These are phyloP conservation scores for Pisolithus albus DNA, from an alignment of 768 basidiomycete species.

Conservation along the genomic window DNA sequence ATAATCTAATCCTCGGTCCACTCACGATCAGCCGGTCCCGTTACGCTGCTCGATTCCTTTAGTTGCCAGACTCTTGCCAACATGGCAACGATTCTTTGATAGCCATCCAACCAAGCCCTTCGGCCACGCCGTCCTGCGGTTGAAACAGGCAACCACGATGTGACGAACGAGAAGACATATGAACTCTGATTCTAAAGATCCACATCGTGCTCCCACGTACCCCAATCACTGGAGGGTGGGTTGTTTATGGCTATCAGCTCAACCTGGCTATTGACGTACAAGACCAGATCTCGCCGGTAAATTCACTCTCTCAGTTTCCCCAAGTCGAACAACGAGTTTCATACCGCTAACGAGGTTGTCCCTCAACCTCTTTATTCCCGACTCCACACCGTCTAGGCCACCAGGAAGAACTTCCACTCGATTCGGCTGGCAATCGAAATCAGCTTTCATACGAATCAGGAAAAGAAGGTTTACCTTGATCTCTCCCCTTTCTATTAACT, in stretches of 20 bases:
- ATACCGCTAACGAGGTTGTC: conserved; percentile 33
- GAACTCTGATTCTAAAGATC: neutral
- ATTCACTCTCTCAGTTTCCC: conserved; percentile 21
- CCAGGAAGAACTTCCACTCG: conserved; percentile 31
- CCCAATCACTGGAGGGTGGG: neutral
- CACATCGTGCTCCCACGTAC: neutral
- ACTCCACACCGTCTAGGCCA: conserved; percentile 31
- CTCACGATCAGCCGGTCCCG: neutral
- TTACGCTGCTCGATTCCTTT: neutral
- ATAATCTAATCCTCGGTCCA: neutral
- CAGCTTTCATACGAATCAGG: neutral
- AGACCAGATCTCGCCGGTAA: neutral
- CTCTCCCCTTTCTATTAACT: neutral
- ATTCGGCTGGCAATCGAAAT: conserved; percentile 21
- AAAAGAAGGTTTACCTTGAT: conserved; percentile 1
- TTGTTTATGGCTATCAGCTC: neutral
- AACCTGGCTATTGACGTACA: neutral
- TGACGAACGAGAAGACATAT: neutral
- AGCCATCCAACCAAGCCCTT: neutral
- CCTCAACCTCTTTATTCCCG: conserved; percentile 29
- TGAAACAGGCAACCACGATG: neutral
- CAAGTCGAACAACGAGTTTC: conserved; percentile 32
- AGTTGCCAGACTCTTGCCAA: neutral
- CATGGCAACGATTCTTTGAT: neutral
- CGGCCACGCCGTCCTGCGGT: neutral